phyloP scores from a whole-genome alignment of 2,329 filamentous ascomycete species.

The Piedraia hortae region DNA sequence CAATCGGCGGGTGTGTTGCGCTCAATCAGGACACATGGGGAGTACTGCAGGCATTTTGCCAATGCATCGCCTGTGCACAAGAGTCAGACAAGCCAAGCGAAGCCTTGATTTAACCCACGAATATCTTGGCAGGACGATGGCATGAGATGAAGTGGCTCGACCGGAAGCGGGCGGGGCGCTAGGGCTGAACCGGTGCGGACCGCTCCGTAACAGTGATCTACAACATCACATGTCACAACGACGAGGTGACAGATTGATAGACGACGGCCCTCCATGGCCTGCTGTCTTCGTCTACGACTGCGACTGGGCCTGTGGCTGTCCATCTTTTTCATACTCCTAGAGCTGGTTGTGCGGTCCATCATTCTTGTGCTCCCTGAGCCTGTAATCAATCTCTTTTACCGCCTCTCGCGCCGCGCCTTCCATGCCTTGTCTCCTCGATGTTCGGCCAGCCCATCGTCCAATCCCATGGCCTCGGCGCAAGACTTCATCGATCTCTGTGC shows the following conservation, averaged over 20 bases:
- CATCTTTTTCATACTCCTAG: constrained; percentile 63
- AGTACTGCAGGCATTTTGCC: constrained; percentile 82
- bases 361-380: constrained; percentile 67
- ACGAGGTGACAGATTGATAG: too few relatives aligned
- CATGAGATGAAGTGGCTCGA: too few relatives aligned
- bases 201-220: too few relatives aligned
- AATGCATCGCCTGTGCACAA: constrained; percentile 47
- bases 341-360: constrained; percentile 57
- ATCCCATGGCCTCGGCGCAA: constrained; percentile 51
- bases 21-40: constrained; percentile 84
- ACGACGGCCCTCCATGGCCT: constrained; percentile 18
- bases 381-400: constrained; percentile 59
- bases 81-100: neutral
- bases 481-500: constrained; percentile 90
- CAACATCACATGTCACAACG: too few relatives aligned
- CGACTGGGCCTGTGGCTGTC: constrained; percentile 63
- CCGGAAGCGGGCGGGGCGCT: too few relatives aligned
- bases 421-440: constrained; percentile 45
- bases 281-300: constrained; percentile 30
- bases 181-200: too few relatives aligned
- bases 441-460: constrained; percentile 27
- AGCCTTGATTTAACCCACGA: constrained; percentile 29
- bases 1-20: constrained; percentile 72
- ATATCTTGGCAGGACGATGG: constrained; percentile 93
- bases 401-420: constrained; percentile 55